Evolutionary conservation across 176 grass and related monocot species (phyloP).

Genomic region (Hordeum vulgare): MorexV3_pseudomolecules_assembly NC_058518.1:401848409-401848908

Average conservation of each 20-base stretch:
- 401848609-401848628: background rate
- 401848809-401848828: too few species aligned
- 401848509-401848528: too few species aligned
- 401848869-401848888: too few species aligned
- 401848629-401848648: background rate
- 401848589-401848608: too few species aligned
- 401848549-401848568: background rate
- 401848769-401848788: background rate
- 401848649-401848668: background rate
- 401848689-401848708: background rate
- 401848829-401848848: too few species aligned
- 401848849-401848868: too few species aligned
- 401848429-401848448: too few species aligned
- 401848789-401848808: conserved; percentile 7
- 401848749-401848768: background rate
- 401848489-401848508: background rate
- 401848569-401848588: background rate
- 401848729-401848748: background rate
- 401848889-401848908: too few species aligned
- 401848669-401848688: background rate
- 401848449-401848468: too few species aligned
- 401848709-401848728: background rate
- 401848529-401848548: too few species aligned
- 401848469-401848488: background rate
- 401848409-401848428: too few species aligned